Conservation (phyloP, 306 rosid species). For the Vigna nakashimae region DNA sequence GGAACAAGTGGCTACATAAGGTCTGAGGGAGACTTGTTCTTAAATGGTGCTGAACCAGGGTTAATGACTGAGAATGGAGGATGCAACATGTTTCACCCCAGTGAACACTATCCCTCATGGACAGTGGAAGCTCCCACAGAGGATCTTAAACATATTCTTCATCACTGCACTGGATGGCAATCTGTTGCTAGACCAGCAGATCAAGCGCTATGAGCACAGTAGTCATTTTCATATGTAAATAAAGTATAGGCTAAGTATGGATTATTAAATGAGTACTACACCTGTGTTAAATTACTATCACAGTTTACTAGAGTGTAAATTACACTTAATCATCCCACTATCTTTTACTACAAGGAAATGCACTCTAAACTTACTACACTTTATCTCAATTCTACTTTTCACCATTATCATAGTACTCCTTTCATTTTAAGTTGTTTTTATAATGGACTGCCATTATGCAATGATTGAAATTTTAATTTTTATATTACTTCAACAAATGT, state of each 20-base stretch:
- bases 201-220: conserved; percentile 37
- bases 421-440: too few species aligned
- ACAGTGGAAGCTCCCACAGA: conserved; percentile 69
- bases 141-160: conserved; percentile 74
- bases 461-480: too few species aligned
- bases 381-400: neutral
- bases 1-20: conserved; percentile 69
- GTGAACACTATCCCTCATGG: conserved; percentile 66
- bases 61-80: conserved; percentile 47
- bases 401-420: too few species aligned
- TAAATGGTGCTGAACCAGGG: conserved; percentile 75
- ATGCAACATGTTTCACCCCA: conserved; percentile 66
- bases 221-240: neutral
- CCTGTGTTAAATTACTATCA: too few species aligned
- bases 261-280: too few species aligned
- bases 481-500: too few species aligned
- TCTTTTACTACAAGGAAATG: neutral
- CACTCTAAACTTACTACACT: neutral
- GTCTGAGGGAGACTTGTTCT: conserved; percentile 89
- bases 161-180: conserved; percentile 81
- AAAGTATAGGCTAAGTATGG: neutral
- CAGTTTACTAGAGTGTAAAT: neutral
- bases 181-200: conserved; percentile 68
- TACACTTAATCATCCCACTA: neutral
- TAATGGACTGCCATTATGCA: too few species aligned